Base-by-base conservation (phyloP, 169 alveolate species). In the Cryptosporidium ryanae region DNA sequence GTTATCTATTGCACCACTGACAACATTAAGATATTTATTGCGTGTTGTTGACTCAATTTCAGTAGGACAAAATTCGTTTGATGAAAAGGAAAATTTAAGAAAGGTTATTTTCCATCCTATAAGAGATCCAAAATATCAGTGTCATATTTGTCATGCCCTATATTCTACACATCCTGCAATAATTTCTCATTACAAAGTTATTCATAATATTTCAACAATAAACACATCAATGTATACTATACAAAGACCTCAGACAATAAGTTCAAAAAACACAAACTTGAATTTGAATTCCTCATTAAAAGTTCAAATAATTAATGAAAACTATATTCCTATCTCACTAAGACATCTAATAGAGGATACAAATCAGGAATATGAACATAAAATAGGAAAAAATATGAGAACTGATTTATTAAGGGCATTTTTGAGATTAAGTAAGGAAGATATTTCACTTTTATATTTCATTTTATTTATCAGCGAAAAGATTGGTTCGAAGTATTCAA, bases 81-180 rank as follows among this genome's bases (percentile, higher is more conserved):
- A 59, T 23, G 52, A 55, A 44, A 44, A 15, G 29, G 23, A 27
- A 2, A 23, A 13, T 18, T 31, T 6, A 18, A n/a, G 10, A n/a
- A 76, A 76, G 59, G 44, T 76, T 8, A 59, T 52, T 59, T 76
- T 76, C 10, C 87, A 61, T 46, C 71, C 71, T 23, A 38, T 76
- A 10, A 64, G 76, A 32, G 87, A 76, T 32, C 87, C 87, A 7
- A 31, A 63, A 15, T 76, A 76, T 46, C 68, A 76, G 29, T 76
- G 87, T 8, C 87, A 76, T 59, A 76, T 76, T 12, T 76, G 87
- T 59, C 49, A 55, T 17, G 87, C 70, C 21, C 63, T 76, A 17
- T 76, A 76, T 57, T 76, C 87, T 23, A 76, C 87, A 38, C 87
- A 76, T 46, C 87, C 87, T 18, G 87, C 87, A 32, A 59, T 76